Evolutionary conservation across 2,329 filamentous ascomycete species (phyloP).

Genomic region (Aphanoascus verrucosus): DNA sequence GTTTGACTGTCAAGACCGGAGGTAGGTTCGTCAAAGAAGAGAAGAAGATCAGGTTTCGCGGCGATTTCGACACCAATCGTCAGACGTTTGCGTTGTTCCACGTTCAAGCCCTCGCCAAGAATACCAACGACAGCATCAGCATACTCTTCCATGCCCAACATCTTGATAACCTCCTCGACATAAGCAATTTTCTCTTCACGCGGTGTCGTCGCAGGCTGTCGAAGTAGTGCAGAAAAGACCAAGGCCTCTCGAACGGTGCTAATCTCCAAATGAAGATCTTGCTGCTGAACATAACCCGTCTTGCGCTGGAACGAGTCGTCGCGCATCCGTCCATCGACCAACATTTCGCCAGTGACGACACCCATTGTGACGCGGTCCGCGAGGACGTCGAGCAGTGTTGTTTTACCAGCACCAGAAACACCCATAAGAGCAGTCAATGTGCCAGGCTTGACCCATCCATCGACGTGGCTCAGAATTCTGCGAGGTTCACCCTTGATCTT

Average conservation of each 20-base stretch:
- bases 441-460: slow-evolving; percentile 89
- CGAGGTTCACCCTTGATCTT: slow-evolving; percentile 66
- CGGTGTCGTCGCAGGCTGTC: slow-evolving; percentile 64
- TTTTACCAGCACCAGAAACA: slow-evolving; percentile 88
- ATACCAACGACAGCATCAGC: slow-evolving; percentile 85
- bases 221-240: slow-evolving; percentile 72
- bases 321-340: slow-evolving; percentile 63
- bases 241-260: slow-evolving; percentile 82
- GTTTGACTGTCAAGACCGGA: slow-evolving; percentile 90
- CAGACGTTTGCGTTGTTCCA: slow-evolving; percentile 60
- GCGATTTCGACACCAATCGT: slow-evolving; percentile 93
- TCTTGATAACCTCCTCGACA: slow-evolving; percentile 81
- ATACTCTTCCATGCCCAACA: slow-evolving; percentile 83
- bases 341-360: slow-evolving; percentile 75
- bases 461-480: slow-evolving; percentile 71
- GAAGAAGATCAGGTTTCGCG: slow-evolving; percentile 75
- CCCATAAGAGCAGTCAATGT: slow-evolving; percentile 84
- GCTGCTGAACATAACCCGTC: slow-evolving; percentile 68
- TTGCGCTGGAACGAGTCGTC: slow-evolving; percentile 72
- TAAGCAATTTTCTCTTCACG: slow-evolving; percentile 72
- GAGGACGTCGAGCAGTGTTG: slow-evolving; percentile 75
- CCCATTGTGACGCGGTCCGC: slow-evolving; percentile 82
- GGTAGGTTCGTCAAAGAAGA: slow-evolving; percentile 91
- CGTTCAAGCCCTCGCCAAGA: slow-evolving; percentile 61
- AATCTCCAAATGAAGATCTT: slow-evolving; percentile 77